Percentiles rank a stretch among this genome's conserved stretches.
phyloP scores from a whole-genome alignment of 331 rosid genomes.

The Acacia concinna region DNA sequence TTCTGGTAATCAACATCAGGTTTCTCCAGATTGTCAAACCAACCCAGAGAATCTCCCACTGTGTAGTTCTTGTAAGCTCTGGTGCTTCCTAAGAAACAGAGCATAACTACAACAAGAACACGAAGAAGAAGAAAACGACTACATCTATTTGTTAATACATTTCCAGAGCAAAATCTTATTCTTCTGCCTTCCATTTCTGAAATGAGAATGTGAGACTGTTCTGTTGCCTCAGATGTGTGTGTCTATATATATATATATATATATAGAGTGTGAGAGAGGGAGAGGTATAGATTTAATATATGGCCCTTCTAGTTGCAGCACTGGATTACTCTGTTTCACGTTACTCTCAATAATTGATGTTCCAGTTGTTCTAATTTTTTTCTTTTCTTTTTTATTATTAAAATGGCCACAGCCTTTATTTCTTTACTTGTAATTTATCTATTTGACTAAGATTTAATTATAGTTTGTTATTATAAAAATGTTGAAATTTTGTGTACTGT shows the following conservation, averaged over 20 bases:
- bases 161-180: background rate
- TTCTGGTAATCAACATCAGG: slow-evolving; percentile 69
- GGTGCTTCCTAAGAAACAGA: slow-evolving; percentile 44
- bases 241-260: background rate
- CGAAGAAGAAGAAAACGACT: background rate
- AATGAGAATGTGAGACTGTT: slow-evolving; percentile 39
- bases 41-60: slow-evolving; percentile 87
- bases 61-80: slow-evolving; percentile 78
- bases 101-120: background rate
- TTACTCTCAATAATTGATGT: background rate
- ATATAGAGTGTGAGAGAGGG: background rate
- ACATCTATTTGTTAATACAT: slow-evolving; percentile 18
- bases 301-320: background rate
- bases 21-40: slow-evolving; percentile 64
- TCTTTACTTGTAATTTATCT: background rate
- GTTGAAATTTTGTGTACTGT: background rate
- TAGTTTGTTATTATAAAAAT: background rate
- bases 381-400: background rate
- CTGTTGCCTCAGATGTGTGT: slow-evolving; percentile 23
- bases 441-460: background rate
- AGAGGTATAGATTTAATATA: background rate
- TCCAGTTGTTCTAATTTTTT: background rate
- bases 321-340: slow-evolving; percentile 24
- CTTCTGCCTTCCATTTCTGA: slow-evolving; percentile 38
- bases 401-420: background rate